Evolutionary conservation across 441 rosid species (phyloP).

Genomic region (Manihot esculenta): DNA sequence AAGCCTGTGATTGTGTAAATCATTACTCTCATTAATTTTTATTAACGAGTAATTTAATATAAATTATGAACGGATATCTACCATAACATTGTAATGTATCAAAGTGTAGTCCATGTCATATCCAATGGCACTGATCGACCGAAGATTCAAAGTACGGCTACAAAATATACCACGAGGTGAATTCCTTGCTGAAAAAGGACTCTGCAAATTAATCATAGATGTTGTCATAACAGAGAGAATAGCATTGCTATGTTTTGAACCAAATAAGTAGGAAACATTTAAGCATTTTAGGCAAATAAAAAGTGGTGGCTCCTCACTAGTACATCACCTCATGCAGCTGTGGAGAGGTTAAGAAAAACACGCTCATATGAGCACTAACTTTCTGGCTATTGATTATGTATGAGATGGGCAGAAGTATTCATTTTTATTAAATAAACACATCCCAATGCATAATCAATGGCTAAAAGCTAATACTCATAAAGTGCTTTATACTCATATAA

Average conservation of each 20-base stretch:
- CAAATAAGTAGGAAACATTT: neutral
- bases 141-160: slow-evolving; percentile 86
- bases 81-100: slow-evolving; percentile 94
- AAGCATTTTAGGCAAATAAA: neutral
- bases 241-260: neutral
- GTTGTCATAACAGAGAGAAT: slow-evolving; percentile 22
- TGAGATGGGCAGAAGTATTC: too few species aligned
- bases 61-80: slow-evolving; percentile 25
- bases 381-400: too few species aligned
- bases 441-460: too few species aligned
- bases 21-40: neutral
- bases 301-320: neutral
- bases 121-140: slow-evolving; percentile 94
- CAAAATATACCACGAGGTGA: slow-evolving; percentile 95
- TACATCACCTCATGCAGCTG: slow-evolving; percentile 6
- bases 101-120: slow-evolving; percentile 99
- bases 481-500: too few species aligned
- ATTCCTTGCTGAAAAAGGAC: slow-evolving; percentile 72
- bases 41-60: neutral
- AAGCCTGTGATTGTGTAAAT: slow-evolving; percentile 56
- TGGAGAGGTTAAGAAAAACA: too few species aligned
- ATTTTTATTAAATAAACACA: too few species aligned
- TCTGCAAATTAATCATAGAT: slow-evolving; percentile 43
- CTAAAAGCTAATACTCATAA: too few species aligned
- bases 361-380: too few species aligned